A percentile compares a stretch with the other conserved stretches of the same genome.
phyloP scores from a whole-genome alignment of 345 rosid genomes.

The Conringia planisiliqua region DNA sequence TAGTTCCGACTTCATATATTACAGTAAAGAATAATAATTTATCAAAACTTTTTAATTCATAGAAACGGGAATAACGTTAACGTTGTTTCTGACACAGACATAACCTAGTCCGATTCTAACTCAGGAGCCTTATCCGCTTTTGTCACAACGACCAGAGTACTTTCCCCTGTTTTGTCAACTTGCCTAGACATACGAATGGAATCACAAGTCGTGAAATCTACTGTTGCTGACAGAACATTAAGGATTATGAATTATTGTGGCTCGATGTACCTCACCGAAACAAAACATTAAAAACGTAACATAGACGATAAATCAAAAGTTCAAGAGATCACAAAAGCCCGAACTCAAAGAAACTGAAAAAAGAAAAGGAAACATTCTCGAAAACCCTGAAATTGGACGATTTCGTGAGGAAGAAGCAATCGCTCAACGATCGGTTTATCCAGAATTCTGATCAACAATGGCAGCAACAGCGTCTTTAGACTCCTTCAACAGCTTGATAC shows the following conservation, averaged over 20 bases:
- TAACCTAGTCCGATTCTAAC: too few relatives aligned
- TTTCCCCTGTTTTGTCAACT: too few relatives aligned
- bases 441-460: slow-evolving; percentile 7
- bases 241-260: too few relatives aligned
- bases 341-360: not conserved
- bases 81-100: too few relatives aligned
- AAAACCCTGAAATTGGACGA: not conserved
- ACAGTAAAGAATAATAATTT: not conserved
- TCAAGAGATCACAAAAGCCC: too few relatives aligned
- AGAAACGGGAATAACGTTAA: not conserved
- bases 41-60: not conserved
- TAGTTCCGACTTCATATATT: not conserved
- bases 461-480: slow-evolving; percentile 31
- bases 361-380: not conserved
- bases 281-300: too few relatives aligned
- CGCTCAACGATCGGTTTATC: not conserved
- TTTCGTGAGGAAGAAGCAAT: not conserved
- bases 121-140: too few relatives aligned
- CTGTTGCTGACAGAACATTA: too few relatives aligned
- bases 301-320: not conserved
- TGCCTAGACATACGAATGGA: too few relatives aligned
- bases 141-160: too few relatives aligned
- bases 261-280: not conserved
- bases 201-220: too few relatives aligned
- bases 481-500: slow-evolving; percentile 32